These are phyloP conservation scores for Trichoderma afroharzianum DNA, from an alignment of 2,329 filamentous ascomycete genomes.

Conservation along the genomic window DNA sequence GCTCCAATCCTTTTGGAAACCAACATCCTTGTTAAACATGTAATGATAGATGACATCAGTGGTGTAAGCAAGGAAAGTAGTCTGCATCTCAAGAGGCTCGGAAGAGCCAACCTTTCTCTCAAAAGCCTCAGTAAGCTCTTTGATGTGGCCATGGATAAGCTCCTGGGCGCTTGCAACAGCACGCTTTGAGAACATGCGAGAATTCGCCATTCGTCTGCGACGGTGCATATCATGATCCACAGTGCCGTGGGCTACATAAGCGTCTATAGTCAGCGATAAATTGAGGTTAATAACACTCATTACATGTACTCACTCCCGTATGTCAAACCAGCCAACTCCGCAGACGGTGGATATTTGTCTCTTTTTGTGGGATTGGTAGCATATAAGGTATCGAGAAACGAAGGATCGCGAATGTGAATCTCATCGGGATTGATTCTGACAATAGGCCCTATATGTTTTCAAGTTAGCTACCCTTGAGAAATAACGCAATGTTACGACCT, in stretches of 20 bases:
- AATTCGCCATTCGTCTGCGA: not conserved
- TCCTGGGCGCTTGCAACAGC: not conserved
- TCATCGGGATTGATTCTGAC: conserved; percentile 29
- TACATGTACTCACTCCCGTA: not conserved
- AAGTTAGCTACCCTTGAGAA: not conserved
- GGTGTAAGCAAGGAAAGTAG: not conserved
- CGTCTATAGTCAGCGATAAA: not conserved
- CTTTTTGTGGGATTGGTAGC: not conserved
- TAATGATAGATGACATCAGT: not conserved
- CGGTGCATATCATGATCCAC: conserved; percentile 1
- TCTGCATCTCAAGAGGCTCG: not conserved
- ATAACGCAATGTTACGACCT: too few relatives aligned
- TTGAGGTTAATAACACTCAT: not conserved
- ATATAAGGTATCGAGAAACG: conserved; percentile 26
- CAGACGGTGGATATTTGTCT: not conserved
- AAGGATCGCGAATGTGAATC: conserved; percentile 29
- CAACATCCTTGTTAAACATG: not conserved
- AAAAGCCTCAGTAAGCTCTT: not conserved
- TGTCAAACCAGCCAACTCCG: not conserved
- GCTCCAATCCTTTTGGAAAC: not conserved
- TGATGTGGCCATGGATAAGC: not conserved
- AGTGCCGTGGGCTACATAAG: not conserved
- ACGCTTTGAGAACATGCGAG: conserved; percentile 2
- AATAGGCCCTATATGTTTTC: conserved; percentile 26
- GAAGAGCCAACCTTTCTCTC: not conserved